phyloP scores from a whole-genome alignment of 352 stramenopile species.

The Phytophthora sp. region DNA sequence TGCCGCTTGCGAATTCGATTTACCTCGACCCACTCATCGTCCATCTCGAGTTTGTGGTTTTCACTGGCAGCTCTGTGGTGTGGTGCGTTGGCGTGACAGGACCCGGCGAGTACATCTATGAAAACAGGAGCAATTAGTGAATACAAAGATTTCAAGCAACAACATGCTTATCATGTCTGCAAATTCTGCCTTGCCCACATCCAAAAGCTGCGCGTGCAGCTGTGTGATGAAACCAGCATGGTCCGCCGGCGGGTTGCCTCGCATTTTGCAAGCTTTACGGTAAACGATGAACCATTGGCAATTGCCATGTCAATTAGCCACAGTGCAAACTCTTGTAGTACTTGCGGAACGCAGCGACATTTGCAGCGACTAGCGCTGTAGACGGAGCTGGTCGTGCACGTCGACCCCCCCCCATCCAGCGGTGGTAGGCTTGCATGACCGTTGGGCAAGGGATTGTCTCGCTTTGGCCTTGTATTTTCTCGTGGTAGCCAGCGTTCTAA shows the following conservation, averaged over 20 bases:
- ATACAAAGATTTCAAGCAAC: background rate
- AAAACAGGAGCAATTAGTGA: background rate
- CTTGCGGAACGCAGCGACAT: no score
- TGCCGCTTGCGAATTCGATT: constrained; percentile 11
- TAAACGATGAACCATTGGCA: no score
- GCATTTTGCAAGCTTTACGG: no score
- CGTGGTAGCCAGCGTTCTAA: no score
- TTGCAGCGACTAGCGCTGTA: no score
- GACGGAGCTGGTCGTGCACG: no score
- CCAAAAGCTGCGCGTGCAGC: background rate
- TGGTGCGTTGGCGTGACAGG: background rate
- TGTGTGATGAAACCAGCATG: background rate
- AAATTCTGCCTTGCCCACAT: background rate
- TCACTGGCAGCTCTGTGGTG: background rate
- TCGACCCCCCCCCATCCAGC: no score
- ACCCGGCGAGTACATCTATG: background rate
- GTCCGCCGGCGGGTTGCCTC: background rate
- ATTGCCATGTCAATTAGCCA: no score
- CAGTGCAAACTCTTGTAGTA: no score
- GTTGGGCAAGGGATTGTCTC: no score
- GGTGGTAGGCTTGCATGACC: no score
- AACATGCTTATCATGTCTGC: background rate
- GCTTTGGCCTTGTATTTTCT: no score
- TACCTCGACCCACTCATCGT: constrained; percentile 11
- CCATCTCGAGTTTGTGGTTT: background rate